phyloP scores from a whole-genome alignment of 352 stramenopile species.

The Globisporangium emineosum region DNA sequence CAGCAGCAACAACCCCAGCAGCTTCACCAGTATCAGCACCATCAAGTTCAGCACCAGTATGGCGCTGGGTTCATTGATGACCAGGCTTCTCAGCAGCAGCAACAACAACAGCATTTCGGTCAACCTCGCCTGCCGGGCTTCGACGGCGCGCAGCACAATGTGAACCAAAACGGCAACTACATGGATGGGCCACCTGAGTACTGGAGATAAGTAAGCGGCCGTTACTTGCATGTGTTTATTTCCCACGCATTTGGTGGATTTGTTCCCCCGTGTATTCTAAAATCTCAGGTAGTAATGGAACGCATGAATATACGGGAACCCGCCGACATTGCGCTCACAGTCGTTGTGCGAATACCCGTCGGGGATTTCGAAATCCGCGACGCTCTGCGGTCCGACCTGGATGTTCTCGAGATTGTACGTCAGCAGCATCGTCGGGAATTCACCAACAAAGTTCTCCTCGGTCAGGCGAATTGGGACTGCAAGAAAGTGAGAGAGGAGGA shows the following conservation, averaged over 20 bases:
- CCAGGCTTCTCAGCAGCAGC: conserved; percentile 20
- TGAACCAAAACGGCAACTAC: conserved; percentile 29
- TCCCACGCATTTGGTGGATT: conserved; percentile 2
- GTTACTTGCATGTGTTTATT: no score
- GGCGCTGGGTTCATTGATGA: conserved; percentile 22
- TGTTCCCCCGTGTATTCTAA: conserved; percentile 19
- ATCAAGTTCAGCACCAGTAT: conserved; percentile 33
- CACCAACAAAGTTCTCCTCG: conserved; percentile 50
- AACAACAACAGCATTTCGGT: conserved; percentile 18
- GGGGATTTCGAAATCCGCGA: conserved; percentile 47
- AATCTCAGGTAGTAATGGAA: conserved; percentile 77
- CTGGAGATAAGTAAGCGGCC: conserved; percentile 46
- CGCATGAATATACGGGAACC: conserved; percentile 77
- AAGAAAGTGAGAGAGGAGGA: neutral
- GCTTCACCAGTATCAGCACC: conserved; percentile 13
- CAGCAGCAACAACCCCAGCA: conserved; percentile 6
- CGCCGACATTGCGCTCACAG: conserved; percentile 52
- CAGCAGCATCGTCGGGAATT: conserved; percentile 45
- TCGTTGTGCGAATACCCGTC: conserved; percentile 54
- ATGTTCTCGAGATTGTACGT: conserved; percentile 64
- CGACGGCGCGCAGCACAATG: conserved; percentile 26
- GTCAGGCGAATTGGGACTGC: conserved; percentile 65
- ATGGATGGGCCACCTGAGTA: conserved; percentile 50
- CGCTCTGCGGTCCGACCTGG: conserved; percentile 43
- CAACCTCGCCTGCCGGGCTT: conserved; percentile 32